phyloP scores from a whole-genome alignment of 2,329 filamentous ascomycete species.

The Coniochaeta sp. region DNA sequence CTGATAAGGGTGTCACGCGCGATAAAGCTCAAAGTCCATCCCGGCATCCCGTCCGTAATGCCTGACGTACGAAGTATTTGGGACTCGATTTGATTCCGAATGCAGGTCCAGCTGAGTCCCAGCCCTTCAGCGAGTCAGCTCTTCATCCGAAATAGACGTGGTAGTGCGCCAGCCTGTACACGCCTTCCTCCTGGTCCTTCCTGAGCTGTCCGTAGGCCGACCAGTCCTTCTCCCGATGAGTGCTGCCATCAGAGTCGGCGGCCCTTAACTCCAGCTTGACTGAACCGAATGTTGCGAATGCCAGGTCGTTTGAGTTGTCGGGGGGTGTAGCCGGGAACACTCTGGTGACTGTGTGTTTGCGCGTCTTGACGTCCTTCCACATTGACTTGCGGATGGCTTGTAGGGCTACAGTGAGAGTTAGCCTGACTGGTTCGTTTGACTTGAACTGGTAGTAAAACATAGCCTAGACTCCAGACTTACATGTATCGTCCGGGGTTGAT shows the following conservation, averaged over 20 bases:
- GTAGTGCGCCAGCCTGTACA: slow-evolving; percentile 22
- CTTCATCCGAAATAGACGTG: slow-evolving; percentile 24
- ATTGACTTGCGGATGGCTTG: slow-evolving; percentile 20
- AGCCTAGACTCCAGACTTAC: background rate
- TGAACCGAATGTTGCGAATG: slow-evolving; percentile 8
- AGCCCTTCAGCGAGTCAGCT: too few relatives aligned
- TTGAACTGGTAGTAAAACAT: background rate
- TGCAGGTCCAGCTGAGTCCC: slow-evolving; percentile 7
- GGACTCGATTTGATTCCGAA: background rate
- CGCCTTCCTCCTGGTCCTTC: slow-evolving; percentile 13
- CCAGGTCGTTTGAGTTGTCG: slow-evolving; percentile 9
- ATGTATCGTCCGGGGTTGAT: background rate
- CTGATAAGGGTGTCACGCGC: slow-evolving; percentile 1
- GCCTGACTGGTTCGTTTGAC: background rate
- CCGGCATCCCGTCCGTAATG: background rate
- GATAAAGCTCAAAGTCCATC: slow-evolving; percentile 1
- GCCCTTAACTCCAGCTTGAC: too few relatives aligned
- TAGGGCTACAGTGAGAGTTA: background rate
- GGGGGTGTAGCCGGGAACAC: slow-evolving; percentile 33
- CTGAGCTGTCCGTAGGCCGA: slow-evolving; percentile 11
- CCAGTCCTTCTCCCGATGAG: too few relatives aligned
- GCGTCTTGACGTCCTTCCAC: slow-evolving; percentile 32
- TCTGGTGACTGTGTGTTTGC: slow-evolving; percentile 33
- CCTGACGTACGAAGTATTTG: background rate
- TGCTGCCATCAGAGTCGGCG: too few relatives aligned